These are phyloP conservation scores for Aspergillus brasiliensis DNA, from an alignment of 2,329 filamentous ascomycete species.

Conservation along the genomic window DNA sequence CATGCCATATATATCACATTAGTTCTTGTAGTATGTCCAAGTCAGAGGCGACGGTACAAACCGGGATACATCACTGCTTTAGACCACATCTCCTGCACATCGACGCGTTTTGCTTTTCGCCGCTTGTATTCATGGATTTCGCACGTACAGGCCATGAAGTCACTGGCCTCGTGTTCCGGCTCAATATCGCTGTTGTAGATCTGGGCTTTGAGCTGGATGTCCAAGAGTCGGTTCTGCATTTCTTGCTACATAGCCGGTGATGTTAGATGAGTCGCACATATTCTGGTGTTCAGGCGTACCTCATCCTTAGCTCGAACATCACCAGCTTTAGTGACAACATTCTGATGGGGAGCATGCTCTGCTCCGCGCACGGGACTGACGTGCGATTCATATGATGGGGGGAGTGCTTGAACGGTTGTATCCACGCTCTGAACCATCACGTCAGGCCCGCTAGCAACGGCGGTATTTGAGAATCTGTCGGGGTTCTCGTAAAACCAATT, in stretches of 20 bases:
- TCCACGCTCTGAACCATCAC: neutral
- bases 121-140: neutral
- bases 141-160: neutral
- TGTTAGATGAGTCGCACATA: neutral
- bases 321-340: neutral
- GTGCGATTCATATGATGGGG: neutral
- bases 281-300: neutral
- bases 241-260: neutral
- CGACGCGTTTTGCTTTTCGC: neutral
- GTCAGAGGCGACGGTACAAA: neutral
- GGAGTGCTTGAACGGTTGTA: neutral
- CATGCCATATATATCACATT: neutral
- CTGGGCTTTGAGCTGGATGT: neutral
- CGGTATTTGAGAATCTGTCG: neutral
- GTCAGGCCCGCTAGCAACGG: neutral
- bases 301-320: constrained; percentile 6
- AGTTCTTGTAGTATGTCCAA: neutral
- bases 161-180: constrained; percentile 2
- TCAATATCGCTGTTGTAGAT: constrained; percentile 11
- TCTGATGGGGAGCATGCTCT: neutral
- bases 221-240: constrained; percentile 3
- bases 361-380: too few relatives aligned
- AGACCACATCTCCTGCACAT: constrained; percentile 7
- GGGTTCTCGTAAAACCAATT: neutral
- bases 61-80: constrained; percentile 10